Percentiles rank a stretch among this genome's conserved stretches.
phyloP scores from a whole-genome alignment of 371 early-diverging fungal genomes.

The Apophysomyces variabilis region DNA sequence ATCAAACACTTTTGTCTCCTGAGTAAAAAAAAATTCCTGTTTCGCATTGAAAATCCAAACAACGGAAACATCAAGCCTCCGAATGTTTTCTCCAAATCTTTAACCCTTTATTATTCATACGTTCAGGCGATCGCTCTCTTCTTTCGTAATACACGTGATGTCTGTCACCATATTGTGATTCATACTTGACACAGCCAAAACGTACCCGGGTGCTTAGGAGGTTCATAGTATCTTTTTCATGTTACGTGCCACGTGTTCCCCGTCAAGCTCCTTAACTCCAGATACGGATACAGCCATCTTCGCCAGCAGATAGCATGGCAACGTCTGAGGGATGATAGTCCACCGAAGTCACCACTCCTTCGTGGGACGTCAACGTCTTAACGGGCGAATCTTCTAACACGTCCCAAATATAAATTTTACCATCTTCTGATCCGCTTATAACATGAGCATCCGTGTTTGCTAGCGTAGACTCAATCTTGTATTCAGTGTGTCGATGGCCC shows the following conservation, averaged over 20 bases:
- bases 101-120: not conserved
- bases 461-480: constrained; percentile 72
- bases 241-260: not conserved
- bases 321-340: constrained; percentile 51
- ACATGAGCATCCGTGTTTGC: constrained; percentile 76
- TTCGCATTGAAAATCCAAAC: not conserved
- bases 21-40: not conserved
- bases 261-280: constrained; percentile 39
- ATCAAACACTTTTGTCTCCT: not conserved
- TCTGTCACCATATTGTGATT: not conserved
- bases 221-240: not conserved
- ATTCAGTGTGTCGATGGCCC: constrained; percentile 82
- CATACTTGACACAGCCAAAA: not conserved
- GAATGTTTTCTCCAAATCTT: not conserved
- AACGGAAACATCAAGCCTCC: not conserved
- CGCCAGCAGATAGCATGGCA: constrained; percentile 58
- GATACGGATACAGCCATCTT: constrained; percentile 59
- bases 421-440: constrained; percentile 91
- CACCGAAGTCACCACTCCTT: constrained; percentile 41
- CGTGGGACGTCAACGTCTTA: constrained; percentile 30
- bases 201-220: not conserved
- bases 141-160: not conserved
- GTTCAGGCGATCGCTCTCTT: not conserved
- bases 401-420: constrained; percentile 86
- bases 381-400: constrained; percentile 63